A percentile compares a stretch with the other conserved stretches of the same genome.
These are phyloP conservation scores for Euptelea pleiosperma DNA, from an alignment of 164 flowering plant species.

Conservation along the genomic window DNA sequence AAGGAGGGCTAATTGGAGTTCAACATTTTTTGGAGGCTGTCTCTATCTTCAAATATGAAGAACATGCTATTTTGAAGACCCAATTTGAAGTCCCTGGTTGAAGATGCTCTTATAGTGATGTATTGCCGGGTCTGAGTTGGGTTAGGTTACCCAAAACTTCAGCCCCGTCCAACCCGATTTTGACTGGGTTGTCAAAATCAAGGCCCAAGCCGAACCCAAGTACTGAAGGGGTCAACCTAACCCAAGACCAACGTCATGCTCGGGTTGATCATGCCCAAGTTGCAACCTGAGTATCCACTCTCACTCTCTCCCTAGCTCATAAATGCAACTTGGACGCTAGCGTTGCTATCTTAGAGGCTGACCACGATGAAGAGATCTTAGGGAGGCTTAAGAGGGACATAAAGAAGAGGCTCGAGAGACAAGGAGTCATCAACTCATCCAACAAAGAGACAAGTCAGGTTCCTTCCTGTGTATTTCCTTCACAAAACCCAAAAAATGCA, in stretches of 20 bases:
- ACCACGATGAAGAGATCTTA: slow-evolving; percentile 80
- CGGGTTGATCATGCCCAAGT: not conserved
- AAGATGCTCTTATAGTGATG: not conserved
- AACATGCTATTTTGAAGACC: too few species aligned
- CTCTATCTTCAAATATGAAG: too few species aligned
- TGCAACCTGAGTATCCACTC: slow-evolving; percentile 32
- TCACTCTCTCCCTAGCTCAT: slow-evolving; percentile 29
- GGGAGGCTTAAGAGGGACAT: slow-evolving; percentile 76
- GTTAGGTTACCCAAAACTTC: not conserved
- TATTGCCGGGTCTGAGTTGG: too few species aligned
- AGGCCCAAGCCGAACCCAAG: not conserved
- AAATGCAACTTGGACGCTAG: slow-evolving; percentile 30
- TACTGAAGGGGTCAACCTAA: too few species aligned
- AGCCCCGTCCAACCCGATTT: not conserved
- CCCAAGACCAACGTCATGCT: not conserved
- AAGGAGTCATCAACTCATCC: slow-evolving; percentile 59
- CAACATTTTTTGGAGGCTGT: too few species aligned
- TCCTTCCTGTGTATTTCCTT: too few species aligned
- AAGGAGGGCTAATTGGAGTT: too few species aligned
- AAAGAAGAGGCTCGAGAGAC: slow-evolving; percentile 78
- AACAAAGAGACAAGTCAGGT: slow-evolving; percentile 55
- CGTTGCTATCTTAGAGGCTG: slow-evolving; percentile 79
- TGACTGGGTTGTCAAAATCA: not conserved
- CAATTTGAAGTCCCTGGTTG: too few species aligned
- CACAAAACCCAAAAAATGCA: too few species aligned